Evolutionary conservation across 257 asterid species (phyloP).

Genomic region (Scutellaria barbata): DNA sequence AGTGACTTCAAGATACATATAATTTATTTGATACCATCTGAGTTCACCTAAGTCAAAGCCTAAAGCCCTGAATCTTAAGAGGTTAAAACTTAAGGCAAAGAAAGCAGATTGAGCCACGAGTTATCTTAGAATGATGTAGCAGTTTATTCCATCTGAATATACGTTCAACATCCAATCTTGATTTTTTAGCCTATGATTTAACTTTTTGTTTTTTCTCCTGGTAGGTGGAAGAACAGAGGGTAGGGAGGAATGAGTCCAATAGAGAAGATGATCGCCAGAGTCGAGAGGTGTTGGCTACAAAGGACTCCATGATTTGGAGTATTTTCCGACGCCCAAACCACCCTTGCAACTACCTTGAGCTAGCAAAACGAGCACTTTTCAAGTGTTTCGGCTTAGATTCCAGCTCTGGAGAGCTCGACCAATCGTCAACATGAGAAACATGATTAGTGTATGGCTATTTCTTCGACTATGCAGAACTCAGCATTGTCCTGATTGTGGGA

Average conservation of each 20-base stretch:
- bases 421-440: constrained; percentile 43
- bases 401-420: constrained; percentile 37
- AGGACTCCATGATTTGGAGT: constrained; percentile 34
- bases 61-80: too few relatives aligned
- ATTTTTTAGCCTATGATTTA: neutral
- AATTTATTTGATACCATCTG: too few relatives aligned
- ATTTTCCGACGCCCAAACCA: constrained; percentile 45
- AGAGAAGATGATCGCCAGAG: constrained; percentile 35
- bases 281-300: constrained; percentile 39
- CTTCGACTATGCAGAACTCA: neutral
- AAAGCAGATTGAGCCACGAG: too few relatives aligned
- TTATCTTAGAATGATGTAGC: too few relatives aligned
- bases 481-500: neutral
- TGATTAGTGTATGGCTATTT: constrained; percentile 42
- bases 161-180: too few relatives aligned
- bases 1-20: too few relatives aligned
- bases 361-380: constrained; percentile 56
- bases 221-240: constrained; percentile 46
- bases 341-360: constrained; percentile 64
- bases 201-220: neutral
- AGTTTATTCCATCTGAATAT: too few relatives aligned
- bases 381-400: constrained; percentile 71
- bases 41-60: too few relatives aligned
- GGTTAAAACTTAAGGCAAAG: too few relatives aligned
- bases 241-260: constrained; percentile 35